A percentile compares a stretch with the other conserved stretches of the same genome.
phyloP scores from a whole-genome alignment of 306 rosid genomes.

The Ormosia semicastrata region DNA sequence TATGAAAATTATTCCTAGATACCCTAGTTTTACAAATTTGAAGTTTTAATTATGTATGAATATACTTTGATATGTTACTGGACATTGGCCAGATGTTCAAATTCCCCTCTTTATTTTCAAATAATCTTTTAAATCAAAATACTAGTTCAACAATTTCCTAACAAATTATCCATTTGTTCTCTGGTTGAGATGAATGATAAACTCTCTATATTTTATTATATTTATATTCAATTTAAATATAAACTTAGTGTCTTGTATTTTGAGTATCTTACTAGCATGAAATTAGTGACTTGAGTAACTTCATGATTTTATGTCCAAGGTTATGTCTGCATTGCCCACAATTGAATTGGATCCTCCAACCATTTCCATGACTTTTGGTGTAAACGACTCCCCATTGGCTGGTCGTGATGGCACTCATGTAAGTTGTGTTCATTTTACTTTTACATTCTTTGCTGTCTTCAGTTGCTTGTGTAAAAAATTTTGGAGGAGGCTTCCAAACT shows the following conservation, averaged over 20 bases:
- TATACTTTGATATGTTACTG: neutral
- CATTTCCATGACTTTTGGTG: constrained; percentile 99
- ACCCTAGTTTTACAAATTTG: neutral
- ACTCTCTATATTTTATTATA: neutral
- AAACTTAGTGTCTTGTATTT: neutral
- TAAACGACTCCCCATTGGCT: constrained; percentile 95
- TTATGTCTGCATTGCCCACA: constrained; percentile 77
- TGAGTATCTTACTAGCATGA: neutral
- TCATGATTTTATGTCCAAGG: constrained; percentile 42
- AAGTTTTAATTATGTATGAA: neutral
- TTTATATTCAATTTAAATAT: neutral
- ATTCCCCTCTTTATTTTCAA: neutral
- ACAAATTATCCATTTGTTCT: constrained; percentile 7
- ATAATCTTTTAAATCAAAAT: neutral
- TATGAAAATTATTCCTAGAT: neutral
- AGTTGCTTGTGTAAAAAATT: neutral
- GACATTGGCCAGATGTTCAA: neutral
- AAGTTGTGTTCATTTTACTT: constrained; percentile 46
- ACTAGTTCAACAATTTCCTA: neutral
- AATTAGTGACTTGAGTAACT: constrained; percentile 16
- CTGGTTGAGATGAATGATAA: constrained; percentile 8
- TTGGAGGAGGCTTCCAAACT: neutral
- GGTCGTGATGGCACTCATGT: constrained; percentile 98
- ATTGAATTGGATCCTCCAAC: constrained; percentile 97
- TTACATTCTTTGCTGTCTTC: constrained; percentile 13